Base-by-base conservation (phyloP, 139 green algal genomes). In the Pedinophyceae sp. region DNA sequence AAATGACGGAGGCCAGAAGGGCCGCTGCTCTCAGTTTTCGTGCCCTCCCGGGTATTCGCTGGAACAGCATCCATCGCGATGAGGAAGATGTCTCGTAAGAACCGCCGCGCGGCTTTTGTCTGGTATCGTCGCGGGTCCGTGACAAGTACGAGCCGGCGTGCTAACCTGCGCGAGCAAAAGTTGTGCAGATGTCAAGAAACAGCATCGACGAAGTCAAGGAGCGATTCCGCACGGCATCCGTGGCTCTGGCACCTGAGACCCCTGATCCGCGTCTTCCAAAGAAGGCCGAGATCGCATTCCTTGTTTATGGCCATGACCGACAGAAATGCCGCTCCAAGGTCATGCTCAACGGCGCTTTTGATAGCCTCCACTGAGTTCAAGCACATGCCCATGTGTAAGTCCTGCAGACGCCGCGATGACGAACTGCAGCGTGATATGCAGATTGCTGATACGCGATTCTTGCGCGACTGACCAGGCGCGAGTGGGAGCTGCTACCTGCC, bases 351-450 rank as follows among this genome's bases (percentile, higher is more conserved):
- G 38, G 67, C 67, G 18, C 55, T 52, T 52, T 75, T 75, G 58
- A 75, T 71, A 27, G 67, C 75, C 54, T 77, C 73, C 29, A 70
- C 52, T 23, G 52, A 67, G 50, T 63, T 69, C 25, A 78, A 68
- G 49, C 13, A 13, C 34, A 43, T 43, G 34, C 34, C 13, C 34
- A n/a, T n/a, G n/a, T n/a, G n/a, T n/a, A n/a, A n/a, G n/a, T 77
- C 70, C 61, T 62, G 59, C 30, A 51, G 15, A 3, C 23, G 18
- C 30, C 51, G 17, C 29, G 30, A n/a, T 18, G n/a, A n/a, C n/a
- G n/a, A n/a, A n/a, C 26, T 4, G 18, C 25, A 30, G 27, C 3
- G 27, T n/a, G 50, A 27, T 6, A 18, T 22, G 50, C 25, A 56
- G 15, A 58, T 26, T 13, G 2, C 29, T 4, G 29, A 52, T 40